Evolutionary conservation across 805 yeast species (phyloP).

Genomic region (Ogataea pilisensis): DNA sequence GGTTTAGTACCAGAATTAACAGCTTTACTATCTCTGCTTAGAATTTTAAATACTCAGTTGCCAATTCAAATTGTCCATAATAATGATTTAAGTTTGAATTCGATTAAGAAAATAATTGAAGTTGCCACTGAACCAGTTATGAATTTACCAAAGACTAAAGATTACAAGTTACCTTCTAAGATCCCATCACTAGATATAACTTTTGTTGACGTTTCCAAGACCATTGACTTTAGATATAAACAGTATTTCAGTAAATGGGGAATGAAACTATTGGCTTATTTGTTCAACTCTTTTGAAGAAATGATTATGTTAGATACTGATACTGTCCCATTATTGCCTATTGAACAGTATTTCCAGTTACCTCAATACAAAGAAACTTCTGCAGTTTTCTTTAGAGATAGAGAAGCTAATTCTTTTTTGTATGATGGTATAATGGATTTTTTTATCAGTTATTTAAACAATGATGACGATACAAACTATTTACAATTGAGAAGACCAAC

Average conservation of each 20-base stretch:
- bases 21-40: constrained; percentile 44
- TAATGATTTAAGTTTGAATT: constrained; percentile 34
- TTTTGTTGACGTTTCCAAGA: constrained; percentile 31
- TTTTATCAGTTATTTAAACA: constrained; percentile 45
- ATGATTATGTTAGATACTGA: constrained; percentile 53
- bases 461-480: constrained; percentile 36
- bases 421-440: constrained; percentile 39
- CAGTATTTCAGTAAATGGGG: constrained; percentile 27
- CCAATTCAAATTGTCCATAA: constrained; percentile 48
- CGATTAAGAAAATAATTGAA: constrained; percentile 32
- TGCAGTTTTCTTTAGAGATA: constrained; percentile 48
- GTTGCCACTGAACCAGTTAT: constrained; percentile 33
- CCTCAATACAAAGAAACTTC: constrained; percentile 34
- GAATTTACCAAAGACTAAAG: constrained; percentile 23
- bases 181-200: constrained; percentile 26
- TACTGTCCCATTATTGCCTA: constrained; percentile 36
- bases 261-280: constrained; percentile 50
- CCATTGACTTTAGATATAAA: constrained; percentile 23
- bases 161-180: constrained; percentile 17
- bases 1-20: constrained; percentile 41
- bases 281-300: constrained; percentile 57
- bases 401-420: constrained; percentile 35
- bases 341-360: constrained; percentile 34
- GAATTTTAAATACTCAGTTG: constrained; percentile 44
- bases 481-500: constrained; percentile 35